These are phyloP conservation scores for Microbotryum lychnidis-dioicae DNA, from an alignment of 1,284 basidiomycete genomes.

Conservation along the genomic window DNA sequence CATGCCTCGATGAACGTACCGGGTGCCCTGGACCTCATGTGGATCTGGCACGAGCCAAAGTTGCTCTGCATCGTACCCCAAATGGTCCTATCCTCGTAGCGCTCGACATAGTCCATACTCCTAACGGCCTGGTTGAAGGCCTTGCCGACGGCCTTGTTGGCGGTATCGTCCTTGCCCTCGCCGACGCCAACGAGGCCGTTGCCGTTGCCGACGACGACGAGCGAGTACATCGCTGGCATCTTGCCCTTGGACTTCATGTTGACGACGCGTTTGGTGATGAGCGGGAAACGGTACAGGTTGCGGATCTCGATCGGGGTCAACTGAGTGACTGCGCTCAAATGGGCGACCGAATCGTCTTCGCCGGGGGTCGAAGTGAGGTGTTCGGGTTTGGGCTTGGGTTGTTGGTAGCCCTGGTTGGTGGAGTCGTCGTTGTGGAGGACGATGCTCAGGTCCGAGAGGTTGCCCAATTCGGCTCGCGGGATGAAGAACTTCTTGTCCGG, in stretches of 20 bases:
- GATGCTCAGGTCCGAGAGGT: conserved; percentile 31
- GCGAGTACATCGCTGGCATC: conserved; percentile 56
- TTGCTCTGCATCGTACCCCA: conserved; percentile 71
- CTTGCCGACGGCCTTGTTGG: conserved; percentile 53
- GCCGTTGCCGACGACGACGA: conserved; percentile 72
- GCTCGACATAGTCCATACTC: conserved; percentile 80
- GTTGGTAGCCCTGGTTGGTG: conserved; percentile 17
- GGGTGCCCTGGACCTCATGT: conserved; percentile 71
- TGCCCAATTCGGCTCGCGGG: conserved; percentile 20
- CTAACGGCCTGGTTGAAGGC: conserved; percentile 66
- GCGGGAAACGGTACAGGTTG: conserved; percentile 32
- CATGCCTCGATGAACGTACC: conserved; percentile 24
- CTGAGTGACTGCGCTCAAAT: conserved; percentile 26
- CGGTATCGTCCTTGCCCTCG: conserved; percentile 67
- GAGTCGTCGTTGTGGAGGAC: conserved; percentile 34
- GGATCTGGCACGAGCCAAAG: conserved; percentile 74
- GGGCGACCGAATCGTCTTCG: conserved; percentile 26
- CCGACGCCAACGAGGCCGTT: conserved; percentile 84
- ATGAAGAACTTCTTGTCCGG: conserved; percentile 30
- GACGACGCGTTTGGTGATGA: conserved; percentile 48
- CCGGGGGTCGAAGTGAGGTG: conserved; percentile 15
- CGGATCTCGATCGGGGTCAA: conserved; percentile 25
- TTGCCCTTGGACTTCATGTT: conserved; percentile 84
- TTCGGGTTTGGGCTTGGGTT: conserved; percentile 11
- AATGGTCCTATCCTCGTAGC: conserved; percentile 81